Evolutionary conservation across 2,329 filamentous ascomycete genomes (phyloP).

Genomic region (Stachybotrys chlorohalonatus): DNA sequence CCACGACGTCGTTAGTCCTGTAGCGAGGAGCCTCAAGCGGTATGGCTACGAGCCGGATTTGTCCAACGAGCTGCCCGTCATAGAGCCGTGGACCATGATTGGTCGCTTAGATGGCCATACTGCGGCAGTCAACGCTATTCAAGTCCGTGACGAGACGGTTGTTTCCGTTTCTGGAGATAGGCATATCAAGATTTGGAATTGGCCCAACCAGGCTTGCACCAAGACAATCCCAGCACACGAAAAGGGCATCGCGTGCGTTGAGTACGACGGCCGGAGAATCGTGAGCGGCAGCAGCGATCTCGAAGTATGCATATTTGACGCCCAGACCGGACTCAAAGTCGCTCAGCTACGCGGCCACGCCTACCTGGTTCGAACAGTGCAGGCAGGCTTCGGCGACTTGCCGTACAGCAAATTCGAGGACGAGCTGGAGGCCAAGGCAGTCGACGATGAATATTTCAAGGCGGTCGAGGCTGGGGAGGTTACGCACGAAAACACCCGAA

Average conservation of each 20-base stretch:
- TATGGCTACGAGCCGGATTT: constrained; percentile 45
- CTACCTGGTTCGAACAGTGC: constrained; percentile 84
- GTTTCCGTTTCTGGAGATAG: constrained; percentile 94
- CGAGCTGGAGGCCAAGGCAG: constrained; percentile 58
- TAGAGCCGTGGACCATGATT: constrained; percentile 64
- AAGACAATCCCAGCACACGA: constrained; percentile 78
- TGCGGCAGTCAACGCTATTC: constrained; percentile 93
- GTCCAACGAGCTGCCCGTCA: constrained; percentile 37
- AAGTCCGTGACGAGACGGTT: constrained; percentile 76
- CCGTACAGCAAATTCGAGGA: constrained; percentile 73
- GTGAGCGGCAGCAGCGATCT: constrained; percentile 95
- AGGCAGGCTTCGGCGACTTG: constrained; percentile 87
- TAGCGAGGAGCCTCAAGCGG: constrained; percentile 39
- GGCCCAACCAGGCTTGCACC: constrained; percentile 66
- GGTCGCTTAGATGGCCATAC: constrained; percentile 74
- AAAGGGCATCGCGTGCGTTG: constrained; percentile 95
- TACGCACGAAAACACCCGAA: constrained; percentile 21
- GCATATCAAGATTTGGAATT: constrained; percentile 90
- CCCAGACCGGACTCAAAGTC: constrained; percentile 75
- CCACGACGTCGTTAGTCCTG: constrained; percentile 37
- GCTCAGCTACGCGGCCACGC: constrained; percentile 76
- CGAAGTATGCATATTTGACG: constrained; percentile 91
- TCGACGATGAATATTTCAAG: constrained; percentile 65
- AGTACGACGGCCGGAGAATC: constrained; percentile 88
- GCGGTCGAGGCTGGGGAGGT: constrained; percentile 44